A percentile compares a stretch with the other conserved stretches of the same genome.
Conservation (phyloP, 2,329 filamentous ascomycete species). For the Aspergillus glaucus region DNA sequence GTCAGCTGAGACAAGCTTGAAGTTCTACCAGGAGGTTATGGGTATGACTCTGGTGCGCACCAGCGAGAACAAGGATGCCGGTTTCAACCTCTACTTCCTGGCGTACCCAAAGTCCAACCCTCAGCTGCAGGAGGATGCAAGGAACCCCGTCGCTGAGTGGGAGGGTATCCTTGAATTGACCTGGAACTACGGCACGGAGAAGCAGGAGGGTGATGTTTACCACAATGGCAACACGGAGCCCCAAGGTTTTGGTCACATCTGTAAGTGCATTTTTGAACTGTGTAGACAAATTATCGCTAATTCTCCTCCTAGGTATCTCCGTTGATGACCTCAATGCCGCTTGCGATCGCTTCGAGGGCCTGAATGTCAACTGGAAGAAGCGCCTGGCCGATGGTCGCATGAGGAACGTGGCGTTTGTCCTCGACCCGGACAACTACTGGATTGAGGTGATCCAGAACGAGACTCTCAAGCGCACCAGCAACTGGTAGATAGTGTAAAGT, state of each 20-base stretch:
- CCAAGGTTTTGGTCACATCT: slow-evolving; percentile 92
- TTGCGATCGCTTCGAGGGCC: slow-evolving; percentile 75
- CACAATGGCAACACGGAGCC: slow-evolving; percentile 89
- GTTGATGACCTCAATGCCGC: slow-evolving; percentile 87
- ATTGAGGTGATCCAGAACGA: slow-evolving; percentile 67
- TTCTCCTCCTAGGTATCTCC: slow-evolving; percentile 52
- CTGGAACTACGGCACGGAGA: slow-evolving; percentile 72
- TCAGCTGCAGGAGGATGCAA: slow-evolving; percentile 43
- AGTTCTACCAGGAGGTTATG: slow-evolving; percentile 78
- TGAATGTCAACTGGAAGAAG: slow-evolving; percentile 90
- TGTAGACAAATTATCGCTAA: slow-evolving; percentile 1
- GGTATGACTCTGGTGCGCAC: slow-evolving; percentile 81
- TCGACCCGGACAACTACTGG: slow-evolving; percentile 87
- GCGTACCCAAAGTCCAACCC: slow-evolving; percentile 62
- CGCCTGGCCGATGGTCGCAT: slow-evolving; percentile 81
- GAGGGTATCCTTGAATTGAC: slow-evolving; percentile 89
- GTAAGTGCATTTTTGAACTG: slow-evolving; percentile 43
- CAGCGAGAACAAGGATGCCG: slow-evolving; percentile 60
- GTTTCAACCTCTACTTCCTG: slow-evolving; percentile 90
- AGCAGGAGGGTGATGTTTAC: slow-evolving; percentile 73
- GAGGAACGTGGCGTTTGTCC: slow-evolving; percentile 88
- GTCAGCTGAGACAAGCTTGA: slow-evolving; percentile 64
- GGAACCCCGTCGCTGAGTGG: slow-evolving; percentile 57
- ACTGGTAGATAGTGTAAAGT: slow-evolving; percentile 26
- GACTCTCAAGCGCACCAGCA: slow-evolving; percentile 35